Evolutionary conservation across 148 eudicot genomes (phyloP).

Genomic region (Chenopodium album): DNA sequence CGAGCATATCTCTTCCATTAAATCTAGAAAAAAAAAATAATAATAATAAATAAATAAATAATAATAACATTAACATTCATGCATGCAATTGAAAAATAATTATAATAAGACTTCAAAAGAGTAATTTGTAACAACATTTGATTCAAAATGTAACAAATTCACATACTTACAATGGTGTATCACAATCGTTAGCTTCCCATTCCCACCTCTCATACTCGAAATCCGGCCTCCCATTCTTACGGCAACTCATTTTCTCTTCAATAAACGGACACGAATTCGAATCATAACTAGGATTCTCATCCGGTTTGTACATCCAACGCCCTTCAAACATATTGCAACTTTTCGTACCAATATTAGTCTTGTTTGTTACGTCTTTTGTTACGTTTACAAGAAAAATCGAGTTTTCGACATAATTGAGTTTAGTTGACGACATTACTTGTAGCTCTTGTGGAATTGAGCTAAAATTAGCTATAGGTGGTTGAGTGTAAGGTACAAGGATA

Average conservation of each 20-base stretch:
- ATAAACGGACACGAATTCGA: not conserved
- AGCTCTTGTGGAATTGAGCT: not conserved
- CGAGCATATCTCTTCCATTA: no score
- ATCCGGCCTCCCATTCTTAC: not conserved
- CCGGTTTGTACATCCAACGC: not conserved
- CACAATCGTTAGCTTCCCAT: not conserved
- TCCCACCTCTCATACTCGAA: not conserved
- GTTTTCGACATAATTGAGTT: no score
- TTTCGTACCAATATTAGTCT: not conserved
- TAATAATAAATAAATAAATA: no score
- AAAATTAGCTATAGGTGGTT: not conserved
- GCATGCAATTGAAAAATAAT: no score
- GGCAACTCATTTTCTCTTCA: not conserved
- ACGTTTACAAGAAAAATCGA: not conserved
- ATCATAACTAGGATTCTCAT: not conserved
- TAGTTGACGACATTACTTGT: not conserved
- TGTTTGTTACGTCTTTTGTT: not conserved
- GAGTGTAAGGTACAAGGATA: no score
- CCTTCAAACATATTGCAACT: slow-evolving; percentile 1
- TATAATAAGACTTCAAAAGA: no score
- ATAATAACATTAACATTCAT: no score
- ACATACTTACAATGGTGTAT: not conserved
- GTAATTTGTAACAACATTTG: no score
- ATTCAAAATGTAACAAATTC: no score
- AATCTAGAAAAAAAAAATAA: no score